Evolutionary conservation across 352 stramenopile species (phyloP).

Genomic region (Pythium scleroteichum): DNA sequence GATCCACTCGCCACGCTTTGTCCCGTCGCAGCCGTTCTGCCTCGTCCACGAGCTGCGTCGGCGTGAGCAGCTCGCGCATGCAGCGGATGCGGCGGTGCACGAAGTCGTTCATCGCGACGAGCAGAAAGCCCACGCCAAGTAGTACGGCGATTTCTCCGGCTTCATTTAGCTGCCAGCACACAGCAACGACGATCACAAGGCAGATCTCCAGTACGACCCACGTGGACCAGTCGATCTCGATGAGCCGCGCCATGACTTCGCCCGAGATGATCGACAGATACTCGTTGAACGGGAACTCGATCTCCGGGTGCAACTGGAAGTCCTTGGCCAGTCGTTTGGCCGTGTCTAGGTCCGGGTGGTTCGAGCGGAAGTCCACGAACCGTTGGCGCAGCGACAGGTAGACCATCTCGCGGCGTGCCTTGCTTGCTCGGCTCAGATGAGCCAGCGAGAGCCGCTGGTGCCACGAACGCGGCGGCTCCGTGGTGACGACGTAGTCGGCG

Average conservation of each 20-base stretch:
- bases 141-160: conserved; percentile 47
- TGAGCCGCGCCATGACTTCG: conserved; percentile 68
- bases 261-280: conserved; percentile 79
- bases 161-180: conserved; percentile 42
- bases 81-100: conserved; percentile 48
- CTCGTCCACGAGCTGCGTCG: conserved; percentile 52
- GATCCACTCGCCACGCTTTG: conserved; percentile 50
- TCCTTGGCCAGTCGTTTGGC: conserved; percentile 51
- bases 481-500: conserved; percentile 59
- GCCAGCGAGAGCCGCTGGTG: conserved; percentile 36
- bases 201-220: conserved; percentile 55
- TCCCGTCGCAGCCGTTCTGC: conserved; percentile 61
- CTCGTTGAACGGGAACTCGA: conserved; percentile 74
- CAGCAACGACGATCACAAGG: conserved; percentile 41
- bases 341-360: conserved; percentile 53
- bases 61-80: conserved; percentile 53
- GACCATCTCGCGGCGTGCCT: conserved; percentile 58
- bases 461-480: conserved; percentile 44
- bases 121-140: conserved; percentile 34
- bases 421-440: conserved; percentile 31
- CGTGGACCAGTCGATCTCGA: conserved; percentile 71
- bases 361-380: conserved; percentile 73
- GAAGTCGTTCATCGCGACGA: conserved; percentile 52
- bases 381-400: conserved; percentile 62
- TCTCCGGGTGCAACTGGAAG: conserved; percentile 57